Conservation (phyloP, 139 green algal genomes). For the Mychonastes homosphaera region DNA sequence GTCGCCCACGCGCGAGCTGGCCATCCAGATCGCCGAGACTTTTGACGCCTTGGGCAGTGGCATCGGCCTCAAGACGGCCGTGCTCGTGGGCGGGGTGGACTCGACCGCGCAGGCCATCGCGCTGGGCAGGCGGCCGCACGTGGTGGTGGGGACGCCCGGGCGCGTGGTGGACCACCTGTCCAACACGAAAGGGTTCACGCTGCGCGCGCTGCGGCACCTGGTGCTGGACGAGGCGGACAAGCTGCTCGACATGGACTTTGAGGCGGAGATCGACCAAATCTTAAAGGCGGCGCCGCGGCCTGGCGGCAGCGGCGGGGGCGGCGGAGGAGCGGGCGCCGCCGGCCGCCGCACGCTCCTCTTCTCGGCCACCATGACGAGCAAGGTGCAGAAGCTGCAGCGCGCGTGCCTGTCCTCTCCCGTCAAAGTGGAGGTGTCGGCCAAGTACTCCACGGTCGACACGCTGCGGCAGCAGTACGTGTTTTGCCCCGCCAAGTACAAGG, state of each 20-base stretch:
- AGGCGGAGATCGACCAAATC: slow-evolving; percentile 98
- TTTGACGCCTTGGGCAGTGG: slow-evolving; percentile 86
- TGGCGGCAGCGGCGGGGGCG: background rate
- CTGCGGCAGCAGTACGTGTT: slow-evolving; percentile 98
- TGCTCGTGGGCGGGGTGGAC: slow-evolving; percentile 95
- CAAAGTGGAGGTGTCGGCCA: slow-evolving; percentile 90
- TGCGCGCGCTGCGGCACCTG: slow-evolving; percentile 76
- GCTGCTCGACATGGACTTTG: slow-evolving; percentile 99
- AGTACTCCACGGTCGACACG: slow-evolving; percentile 95
- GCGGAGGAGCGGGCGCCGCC: background rate
- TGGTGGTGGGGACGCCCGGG: slow-evolving; percentile 92
- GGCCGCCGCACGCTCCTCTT: slow-evolving; percentile 88
- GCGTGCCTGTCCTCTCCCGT: slow-evolving; percentile 86
- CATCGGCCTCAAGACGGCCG: slow-evolving; percentile 77
- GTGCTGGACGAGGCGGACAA: slow-evolving; percentile 97
- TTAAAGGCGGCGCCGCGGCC: slow-evolving; percentile 58
- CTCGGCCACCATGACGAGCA: slow-evolving; percentile 97
- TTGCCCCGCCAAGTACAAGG: slow-evolving; percentile 97
- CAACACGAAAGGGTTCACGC: slow-evolving; percentile 97
- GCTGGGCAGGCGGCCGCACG: slow-evolving; percentile 83
- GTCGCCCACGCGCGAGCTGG: slow-evolving; percentile 91
- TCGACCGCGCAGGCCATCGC: slow-evolving; percentile 94
- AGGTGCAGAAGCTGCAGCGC: slow-evolving; percentile 97
- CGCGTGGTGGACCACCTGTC: slow-evolving; percentile 95
- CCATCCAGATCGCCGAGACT: slow-evolving; percentile 97